Evolutionary conservation across 176 grass and related monocot species (phyloP).

Genomic region (Rhipidocladum racemiflorum): DNA sequence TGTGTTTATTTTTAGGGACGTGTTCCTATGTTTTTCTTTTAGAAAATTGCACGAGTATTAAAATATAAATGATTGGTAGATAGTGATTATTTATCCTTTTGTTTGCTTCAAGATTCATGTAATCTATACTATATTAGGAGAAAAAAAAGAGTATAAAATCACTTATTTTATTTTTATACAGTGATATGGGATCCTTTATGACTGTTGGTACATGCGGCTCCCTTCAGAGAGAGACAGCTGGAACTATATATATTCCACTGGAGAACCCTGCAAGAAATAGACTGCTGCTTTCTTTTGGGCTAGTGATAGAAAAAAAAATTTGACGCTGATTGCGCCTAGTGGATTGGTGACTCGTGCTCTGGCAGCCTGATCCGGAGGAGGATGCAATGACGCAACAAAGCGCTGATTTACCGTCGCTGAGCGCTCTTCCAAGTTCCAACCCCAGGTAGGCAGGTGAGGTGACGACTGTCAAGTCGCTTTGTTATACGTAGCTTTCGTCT

Average conservation of each 20-base stretch:
- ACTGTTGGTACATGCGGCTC: constrained; percentile 10
- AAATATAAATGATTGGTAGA: too few species aligned
- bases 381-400: background rate
- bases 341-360: constrained; percentile 36
- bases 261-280: constrained; percentile 6
- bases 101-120: too few species aligned
- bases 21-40: too few species aligned
- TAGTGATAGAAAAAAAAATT: constrained; percentile 1
- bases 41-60: too few species aligned
- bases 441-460: constrained; percentile 15
- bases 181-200: background rate
- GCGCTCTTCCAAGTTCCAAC: background rate
- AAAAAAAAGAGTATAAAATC: too few species aligned
- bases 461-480: background rate
- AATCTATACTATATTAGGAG: too few species aligned
- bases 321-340: constrained; percentile 28
- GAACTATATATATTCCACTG: background rate
- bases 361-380: constrained; percentile 33
- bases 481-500: constrained; percentile 6
- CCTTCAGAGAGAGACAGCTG: background rate
- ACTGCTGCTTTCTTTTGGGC: constrained; percentile 11
- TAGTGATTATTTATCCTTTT: too few species aligned
- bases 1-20: constrained; percentile 22
- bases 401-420: background rate
- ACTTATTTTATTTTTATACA: constrained; percentile 27